Base-by-base conservation (phyloP, 768 basidiomycete species). In the Kwoniella pini region DNA sequence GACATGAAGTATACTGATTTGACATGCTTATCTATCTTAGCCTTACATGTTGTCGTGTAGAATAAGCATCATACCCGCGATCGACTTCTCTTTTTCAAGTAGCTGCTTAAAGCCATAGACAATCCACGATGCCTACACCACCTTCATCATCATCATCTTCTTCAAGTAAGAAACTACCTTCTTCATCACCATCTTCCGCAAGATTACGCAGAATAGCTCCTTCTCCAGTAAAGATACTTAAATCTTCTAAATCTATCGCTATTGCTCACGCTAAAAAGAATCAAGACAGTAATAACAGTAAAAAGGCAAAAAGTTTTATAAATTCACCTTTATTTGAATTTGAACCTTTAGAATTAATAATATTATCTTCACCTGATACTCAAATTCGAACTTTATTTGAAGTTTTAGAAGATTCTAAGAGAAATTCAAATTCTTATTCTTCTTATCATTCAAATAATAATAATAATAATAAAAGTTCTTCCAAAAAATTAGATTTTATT, bases 141-240 rank as follows among this genome's bases (percentile, higher is more conserved):
- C 45, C 19, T 31, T 54, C 27, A 45, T 55, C 39, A 28, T 17
- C 28, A 27, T 17, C 28, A 6, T 19, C 12, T 31, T 15, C 13
- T n/a, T 19, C 48, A n/a, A 15, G 48, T n/a, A 43, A 13, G 7
- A 55, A 33, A 36, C 55, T 66, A 12, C 55, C 64, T 5, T 48
- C 56, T 2, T 57, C 60, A 11, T 62, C 64, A 6, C 60, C 64
- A 12, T 50, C 59, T 15, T 68, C 63, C 13, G 62, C 58, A 26
- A 30, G 70, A 36, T 45, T 71, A 19, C 63, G 68, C 4, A 45
- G 64, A 11, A 45, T 74, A 2, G 72, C 72, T 3, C 72, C 72
- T 9, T 54, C 63, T 15, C 69, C 72, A 2, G 64, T 74, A 30
- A 64, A 67, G 43, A 60, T 74, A 24, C 64, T 63, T 17, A 62